These are phyloP conservation scores for Aureobasidium sp. DNA, from an alignment of 2,329 filamentous ascomycete genomes.

Conservation along the genomic window DNA sequence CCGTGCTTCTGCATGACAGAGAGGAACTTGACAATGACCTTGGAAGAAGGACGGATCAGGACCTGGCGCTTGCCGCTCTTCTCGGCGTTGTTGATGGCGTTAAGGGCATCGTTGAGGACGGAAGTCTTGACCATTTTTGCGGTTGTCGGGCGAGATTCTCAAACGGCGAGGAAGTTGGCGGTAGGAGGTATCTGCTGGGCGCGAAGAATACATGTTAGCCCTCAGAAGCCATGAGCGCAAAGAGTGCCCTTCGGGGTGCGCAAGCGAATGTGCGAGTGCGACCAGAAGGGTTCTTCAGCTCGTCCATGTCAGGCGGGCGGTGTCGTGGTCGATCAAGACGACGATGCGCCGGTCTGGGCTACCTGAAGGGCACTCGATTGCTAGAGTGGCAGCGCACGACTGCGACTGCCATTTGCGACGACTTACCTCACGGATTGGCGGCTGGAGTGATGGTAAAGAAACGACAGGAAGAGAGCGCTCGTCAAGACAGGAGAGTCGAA, in stretches of 20 bases:
- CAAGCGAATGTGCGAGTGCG: slow-evolving; percentile 3
- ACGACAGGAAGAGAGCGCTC: not conserved
- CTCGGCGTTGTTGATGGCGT: slow-evolving; percentile 99
- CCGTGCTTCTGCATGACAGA: slow-evolving; percentile 99
- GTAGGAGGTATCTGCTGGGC: slow-evolving; percentile 53
- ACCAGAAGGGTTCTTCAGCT: slow-evolving; percentile 59
- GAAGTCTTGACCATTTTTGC: slow-evolving; percentile 98
- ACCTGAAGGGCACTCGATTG: slow-evolving; percentile 44
- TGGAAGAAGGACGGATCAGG: slow-evolving; percentile 93
- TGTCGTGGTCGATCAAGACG: slow-evolving; percentile 30
- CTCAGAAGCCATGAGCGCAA: slow-evolving; percentile 58
- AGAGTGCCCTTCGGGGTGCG: slow-evolving; percentile 54
- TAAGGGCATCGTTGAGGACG: slow-evolving; percentile 85
- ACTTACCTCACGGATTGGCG: slow-evolving; percentile 30
- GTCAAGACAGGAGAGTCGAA: slow-evolving; percentile 12
- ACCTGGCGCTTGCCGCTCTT: slow-evolving; percentile 99
- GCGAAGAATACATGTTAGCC: slow-evolving; percentile 45
- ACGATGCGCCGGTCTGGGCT: slow-evolving; percentile 43
- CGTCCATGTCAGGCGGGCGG: slow-evolving; percentile 43
- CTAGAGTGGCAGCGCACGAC: slow-evolving; percentile 1
- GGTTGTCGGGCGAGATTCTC: slow-evolving; percentile 66
- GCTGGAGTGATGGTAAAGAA: slow-evolving; percentile 12
- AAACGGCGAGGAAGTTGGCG: slow-evolving; percentile 50
- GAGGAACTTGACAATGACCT: slow-evolving; percentile 99
- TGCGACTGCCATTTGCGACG: not conserved